A percentile compares a stretch with the other conserved stretches of the same genome.
phyloP scores from a whole-genome alignment of 2,329 filamentous ascomycete genomes.

The Moelleriella libera region DNA sequence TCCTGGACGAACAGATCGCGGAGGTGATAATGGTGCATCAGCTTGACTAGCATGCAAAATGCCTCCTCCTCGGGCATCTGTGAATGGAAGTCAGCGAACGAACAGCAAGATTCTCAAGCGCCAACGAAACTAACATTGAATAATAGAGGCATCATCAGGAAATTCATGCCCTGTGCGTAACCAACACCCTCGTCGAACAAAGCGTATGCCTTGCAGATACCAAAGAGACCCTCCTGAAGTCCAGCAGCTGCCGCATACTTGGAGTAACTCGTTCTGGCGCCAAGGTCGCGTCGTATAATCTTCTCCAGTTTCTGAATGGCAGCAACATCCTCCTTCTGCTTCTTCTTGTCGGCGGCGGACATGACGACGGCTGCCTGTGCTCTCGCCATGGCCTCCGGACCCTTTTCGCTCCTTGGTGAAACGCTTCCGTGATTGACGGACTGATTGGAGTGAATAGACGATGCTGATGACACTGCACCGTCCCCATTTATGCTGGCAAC shows the following conservation, averaged over 20 bases:
- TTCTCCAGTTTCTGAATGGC: constrained; percentile 78
- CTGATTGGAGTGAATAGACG: constrained; percentile 67
- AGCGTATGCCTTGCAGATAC: constrained; percentile 94
- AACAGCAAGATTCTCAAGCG: background rate
- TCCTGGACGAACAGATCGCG: constrained; percentile 89
- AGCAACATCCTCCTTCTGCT: constrained; percentile 61
- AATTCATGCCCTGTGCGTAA: constrained; percentile 98
- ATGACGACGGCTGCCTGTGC: constrained; percentile 47
- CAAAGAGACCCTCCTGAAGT: constrained; percentile 85
- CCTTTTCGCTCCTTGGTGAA: constrained; percentile 46
- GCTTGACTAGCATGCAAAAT: constrained; percentile 77
- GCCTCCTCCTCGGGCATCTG: constrained; percentile 95
- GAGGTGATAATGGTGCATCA: constrained; percentile 95
- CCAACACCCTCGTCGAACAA: constrained; percentile 89
- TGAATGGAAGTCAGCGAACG: constrained; percentile 4
- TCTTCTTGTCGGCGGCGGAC: constrained; percentile 58
- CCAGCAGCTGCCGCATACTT: constrained; percentile 88
- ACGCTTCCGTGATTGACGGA: constrained; percentile 46
- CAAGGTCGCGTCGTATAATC: constrained; percentile 77
- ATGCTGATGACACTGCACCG: constrained; percentile 61
- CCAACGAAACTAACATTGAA: constrained; percentile 57
- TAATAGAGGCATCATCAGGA: constrained; percentile 87
- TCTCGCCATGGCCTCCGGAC: constrained; percentile 49
- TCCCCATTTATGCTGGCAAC: constrained; percentile 47
- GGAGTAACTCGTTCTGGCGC: constrained; percentile 86